phyloP scores from a whole-genome alignment of 164 flowering plant genomes.

The Malania oleifera region DNA sequence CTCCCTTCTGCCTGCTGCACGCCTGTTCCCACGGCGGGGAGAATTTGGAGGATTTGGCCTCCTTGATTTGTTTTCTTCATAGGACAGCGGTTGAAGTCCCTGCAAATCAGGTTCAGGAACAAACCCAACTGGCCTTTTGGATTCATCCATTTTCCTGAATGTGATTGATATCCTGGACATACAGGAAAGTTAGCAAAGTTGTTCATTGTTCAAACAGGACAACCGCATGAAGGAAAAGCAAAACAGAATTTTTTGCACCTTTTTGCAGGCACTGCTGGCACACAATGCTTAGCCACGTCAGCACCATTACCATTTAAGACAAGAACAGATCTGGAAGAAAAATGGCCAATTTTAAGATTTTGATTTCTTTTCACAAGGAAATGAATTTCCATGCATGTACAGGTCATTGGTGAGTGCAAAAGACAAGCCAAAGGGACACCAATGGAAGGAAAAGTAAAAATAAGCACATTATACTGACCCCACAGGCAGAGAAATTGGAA shows the following conservation, averaged over 20 bases:
- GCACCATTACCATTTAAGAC: constrained; percentile 92
- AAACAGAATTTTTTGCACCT: no score
- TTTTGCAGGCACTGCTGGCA: constrained; percentile 86
- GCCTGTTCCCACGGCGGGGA: constrained; percentile 17
- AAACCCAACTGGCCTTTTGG: constrained; percentile 54
- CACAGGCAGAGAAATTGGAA: constrained; percentile 66
- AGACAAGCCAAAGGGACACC: background rate
- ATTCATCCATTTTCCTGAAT: constrained; percentile 84
- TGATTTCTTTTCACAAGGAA: background rate
- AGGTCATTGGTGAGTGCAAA: no score
- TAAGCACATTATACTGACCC: constrained; percentile 53
- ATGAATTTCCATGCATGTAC: no score
- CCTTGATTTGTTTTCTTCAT: constrained; percentile 29
- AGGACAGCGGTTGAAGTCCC: constrained; percentile 64
- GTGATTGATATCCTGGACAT: constrained; percentile 85
- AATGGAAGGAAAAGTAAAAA: background rate
- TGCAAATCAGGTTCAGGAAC: constrained; percentile 71
- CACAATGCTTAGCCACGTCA: constrained; percentile 91
- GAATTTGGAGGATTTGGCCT: constrained; percentile 19
- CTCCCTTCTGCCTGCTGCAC: constrained; percentile 17
- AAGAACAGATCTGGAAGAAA: constrained; percentile 74
- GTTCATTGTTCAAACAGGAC: no score
- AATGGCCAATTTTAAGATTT: background rate
- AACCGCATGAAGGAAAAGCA: no score
- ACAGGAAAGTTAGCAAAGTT: no score